Base-by-base conservation (phyloP, 805 yeast species). In the Nematodospora valgi region DNA sequence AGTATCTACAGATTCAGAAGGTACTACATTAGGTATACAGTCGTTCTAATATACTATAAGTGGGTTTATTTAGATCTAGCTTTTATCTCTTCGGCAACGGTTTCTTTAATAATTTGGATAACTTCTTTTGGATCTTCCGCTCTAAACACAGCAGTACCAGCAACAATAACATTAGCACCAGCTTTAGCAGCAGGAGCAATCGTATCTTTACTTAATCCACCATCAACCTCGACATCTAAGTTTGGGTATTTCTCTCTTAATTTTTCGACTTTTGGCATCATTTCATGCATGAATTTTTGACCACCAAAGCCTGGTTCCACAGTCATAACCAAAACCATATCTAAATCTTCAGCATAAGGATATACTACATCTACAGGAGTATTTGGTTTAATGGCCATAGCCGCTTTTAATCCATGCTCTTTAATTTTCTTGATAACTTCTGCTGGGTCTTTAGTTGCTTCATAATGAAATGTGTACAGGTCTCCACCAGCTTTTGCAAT, bases 261-360 rank as follows among this genome's bases (percentile, higher is more conserved):
- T 20, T 68, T 70, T 48, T 78, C 82, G 32, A 91, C 98, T 64
- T 91, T 91, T 43, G 94, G 87, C 98, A 93, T 89, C 96, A 91
- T 89, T 40, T 79, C 86, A 13, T 78, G 67, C 96, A 86, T 88
- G 70, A 93, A 93, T 59, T 83, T 84, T 65, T 93, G 98, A 30
- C 98, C 98, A 15, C 98, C 98, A 58, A 93, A 91, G 0, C 98
- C 98, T 10, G 98, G 98, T 65, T 93, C 98, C 23, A 93, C 98
- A 2, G 98, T 93, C 98, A 91, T 93, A 27, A 93, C 82, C 39
- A 93, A 71, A n/a, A 86, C 89, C 96, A 91, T 86, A 59, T 93
- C 98, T 47, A 91, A 70, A 38, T 76, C 67, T 31, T 81, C 82
- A 17, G 82, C 91, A 41, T 86, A 64, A 19, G 86, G 89, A 50